Base-by-base conservation (phyloP, 2,329 filamentous ascomycete species). In the Talaromyces sp. region DNA sequence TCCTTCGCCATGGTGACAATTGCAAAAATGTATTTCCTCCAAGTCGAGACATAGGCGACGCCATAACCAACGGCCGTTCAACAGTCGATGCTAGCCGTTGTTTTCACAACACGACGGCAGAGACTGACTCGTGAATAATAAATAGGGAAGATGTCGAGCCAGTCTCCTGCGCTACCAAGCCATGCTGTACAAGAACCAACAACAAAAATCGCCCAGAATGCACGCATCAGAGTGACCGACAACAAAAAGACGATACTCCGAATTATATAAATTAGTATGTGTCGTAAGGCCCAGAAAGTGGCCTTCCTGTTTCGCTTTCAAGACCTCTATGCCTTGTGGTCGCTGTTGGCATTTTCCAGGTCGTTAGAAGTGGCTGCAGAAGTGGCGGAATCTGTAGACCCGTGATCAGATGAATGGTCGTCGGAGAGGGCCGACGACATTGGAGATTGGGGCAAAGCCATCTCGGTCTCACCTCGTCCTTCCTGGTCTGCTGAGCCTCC, bases 351-450 rank as follows among this genome's bases (percentile, higher is more conserved):
- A 46, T 35, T 35, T 1, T 65, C 54, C 46, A 61, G 46, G 50
- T 64, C 64, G 57, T 61, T 59, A 12, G 66, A 67, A 19, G 65
- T 65, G 50, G 65, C 63, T 24, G 64, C 62, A 29, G 66, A 65
- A 5, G 63, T 65, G 26, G 63, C 64, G 12, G 66, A 62, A 60
- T 66, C 66, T 50, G 66, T 66, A 58, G 57, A 64, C 35, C 61
- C 65, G 56, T 64, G 62, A 62, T 66, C 69, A 64, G 65, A 71
- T 52, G 58, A 61, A 29, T 53, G 56, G 21, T 51, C 54, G 56
- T 69, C 63, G 62, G 67, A 65, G 41, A 35, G 38, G 32, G 61
- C 58, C 26, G 59, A 60, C 12, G 60, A 63, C 26, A 62, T 59
- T 29, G 62, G 60, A 43, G 62, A 67, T 51, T 60, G 59, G 56